Base-by-base conservation (phyloP, 257 asterid species). In the Paraleonurus japonicus region DNA sequence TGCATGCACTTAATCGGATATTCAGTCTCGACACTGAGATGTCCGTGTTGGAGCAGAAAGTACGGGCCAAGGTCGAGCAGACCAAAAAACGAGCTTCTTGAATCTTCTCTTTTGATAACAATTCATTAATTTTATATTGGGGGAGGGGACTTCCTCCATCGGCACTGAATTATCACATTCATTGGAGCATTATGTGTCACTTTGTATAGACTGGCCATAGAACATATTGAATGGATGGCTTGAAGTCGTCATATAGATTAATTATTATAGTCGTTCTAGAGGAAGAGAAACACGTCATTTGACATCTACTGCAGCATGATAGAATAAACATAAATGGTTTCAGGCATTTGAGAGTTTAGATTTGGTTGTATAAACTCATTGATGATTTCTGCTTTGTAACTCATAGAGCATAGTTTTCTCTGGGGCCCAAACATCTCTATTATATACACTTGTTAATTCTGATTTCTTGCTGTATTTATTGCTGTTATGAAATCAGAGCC, bases 1-100 rank as follows among this genome's bases (percentile, higher is more conserved):
- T 90, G 97, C 86, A 86, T 11, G 97, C 94, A 22, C 92, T 93
- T 13, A 93, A 88, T 74, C 84, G 97, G 70, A 81, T 88, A 72
- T 93, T 85, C 76, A 80, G 81, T 26, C 98, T 92, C 23, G 96
- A 87, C 47, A 82, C 87, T 2, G 92, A 87, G 54, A 80, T 72
- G 17, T 83, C 96, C 9, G 73, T 85, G 67, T 71, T 93, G 85
- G 95, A 88, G 87, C 80, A 85, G 83, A 88, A 90, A 78, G 77
- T 87, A 57, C 79, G 88, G 53, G 86, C 86, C n/a, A 90, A 88
- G 82, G 69, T 92, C 41, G 85, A 76, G 62, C 82, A 88, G 61
- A 79, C 60, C 30, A 82, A 80, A 74, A 85, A 79, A 74, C 77
- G 75, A 58, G 76, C n/a, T 76, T 79, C 75, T 63, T 78, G 81